Evolutionary conservation across 2,329 filamentous ascomycete genomes (phyloP).

Genomic region (Pestalotiopsis sp.): DNA sequence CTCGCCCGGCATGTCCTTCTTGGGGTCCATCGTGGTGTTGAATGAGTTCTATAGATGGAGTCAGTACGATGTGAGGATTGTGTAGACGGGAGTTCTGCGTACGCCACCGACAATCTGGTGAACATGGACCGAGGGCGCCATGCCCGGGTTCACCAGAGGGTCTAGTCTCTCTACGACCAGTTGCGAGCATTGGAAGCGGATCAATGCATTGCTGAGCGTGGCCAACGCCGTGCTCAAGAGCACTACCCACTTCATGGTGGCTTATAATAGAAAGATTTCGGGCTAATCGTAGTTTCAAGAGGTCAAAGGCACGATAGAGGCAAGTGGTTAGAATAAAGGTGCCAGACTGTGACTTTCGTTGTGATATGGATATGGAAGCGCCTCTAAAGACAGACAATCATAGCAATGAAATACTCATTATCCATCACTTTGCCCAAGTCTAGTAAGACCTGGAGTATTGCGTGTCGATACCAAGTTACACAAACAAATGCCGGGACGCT

Average conservation of each 20-base stretch:
- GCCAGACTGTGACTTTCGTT: not conserved
- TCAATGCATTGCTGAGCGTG: not conserved
- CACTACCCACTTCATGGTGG: not conserved
- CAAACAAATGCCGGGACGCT: not conserved
- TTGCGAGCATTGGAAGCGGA: constrained; percentile 10
- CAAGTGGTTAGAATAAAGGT: not conserved
- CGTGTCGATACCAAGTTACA: not conserved
- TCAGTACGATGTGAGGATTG: constrained; percentile 23
- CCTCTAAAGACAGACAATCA: not conserved
- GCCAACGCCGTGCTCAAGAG: not conserved
- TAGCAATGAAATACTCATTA: not conserved
- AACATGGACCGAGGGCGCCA: not conserved
- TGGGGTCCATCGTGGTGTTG: constrained; percentile 30
- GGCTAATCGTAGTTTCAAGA: not conserved
- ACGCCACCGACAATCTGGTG: constrained; percentile 10
- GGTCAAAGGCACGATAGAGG: too few relatives aligned
- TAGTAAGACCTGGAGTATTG: not conserved
- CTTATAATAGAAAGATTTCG: not conserved
- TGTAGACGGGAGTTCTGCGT: not conserved
- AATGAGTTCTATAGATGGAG: constrained; percentile 31
- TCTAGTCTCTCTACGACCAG: constrained; percentile 5
- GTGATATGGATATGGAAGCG: not conserved
- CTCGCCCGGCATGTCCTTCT: constrained; percentile 22
- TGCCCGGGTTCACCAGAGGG: constrained; percentile 3
- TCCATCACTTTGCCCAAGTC: not conserved